Evolutionary conservation across 1,139 yeast species (phyloP), one percentile per base, ranked within the genome.

Genomic region (Pichia sp.): DNA sequence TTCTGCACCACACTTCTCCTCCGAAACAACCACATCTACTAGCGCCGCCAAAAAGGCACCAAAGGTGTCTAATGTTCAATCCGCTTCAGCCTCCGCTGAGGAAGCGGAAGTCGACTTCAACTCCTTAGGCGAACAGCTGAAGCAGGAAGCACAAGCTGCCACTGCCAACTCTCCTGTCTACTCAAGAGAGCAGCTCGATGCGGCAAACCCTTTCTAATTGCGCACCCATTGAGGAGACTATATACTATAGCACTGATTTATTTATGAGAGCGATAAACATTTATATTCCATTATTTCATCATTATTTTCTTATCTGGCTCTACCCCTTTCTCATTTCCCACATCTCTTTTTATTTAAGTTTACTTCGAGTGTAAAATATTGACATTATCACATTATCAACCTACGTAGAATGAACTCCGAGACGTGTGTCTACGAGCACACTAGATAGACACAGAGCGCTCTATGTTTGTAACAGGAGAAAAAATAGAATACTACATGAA

Each of bases 1-100:
- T 8, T 36, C 45, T 1, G 29, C 45, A n/a, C 36, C 45, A 41
- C 19, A n/a, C 15, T 74, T 70, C 59, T 59, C 57, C 26, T 42
- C 45, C n/a, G 45, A 10, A 7, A 54, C 62, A 3, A 51, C 59
- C 26, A 47, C 63, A 3, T 30, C 23, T 3, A 19, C 23, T 3
- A 31, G 50, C 6, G 23, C 52, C 3, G 43, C 15, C 8, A 56
- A 54, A 13, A 52, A 54, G 26, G 52, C 48, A 15, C 43, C 52
- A 8, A 43, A 45, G 7, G 32, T 29, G 23, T 19, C 23, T 19
- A 19, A 19, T 2, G 23, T 19, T 19, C 23, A 2, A 19, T 19
- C 23, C 3, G 23, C 23, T 3, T 3, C 23, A 19, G 23, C 23
- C 23, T 19, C 23, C 23, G 23, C 23, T 32, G 58, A 50, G 43